Evolutionary conservation across 768 basidiomycete species (phyloP), one percentile per base, ranked within the genome.

Genomic region (Amanita brunnescens): DNA sequence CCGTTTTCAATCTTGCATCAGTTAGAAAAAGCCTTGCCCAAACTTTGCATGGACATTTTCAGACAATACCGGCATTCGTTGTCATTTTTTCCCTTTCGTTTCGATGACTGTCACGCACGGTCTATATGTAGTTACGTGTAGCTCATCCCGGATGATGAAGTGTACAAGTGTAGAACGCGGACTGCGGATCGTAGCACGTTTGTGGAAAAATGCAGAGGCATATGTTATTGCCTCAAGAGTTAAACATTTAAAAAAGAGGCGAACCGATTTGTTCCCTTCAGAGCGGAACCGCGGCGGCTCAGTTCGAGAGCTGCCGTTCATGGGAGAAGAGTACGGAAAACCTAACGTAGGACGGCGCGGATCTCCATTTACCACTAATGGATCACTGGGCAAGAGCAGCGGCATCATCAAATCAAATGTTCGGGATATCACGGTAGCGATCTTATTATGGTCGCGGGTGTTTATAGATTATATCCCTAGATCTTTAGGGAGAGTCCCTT

Each of bases 71-170:
- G 18, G 37, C 37, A 38, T 26, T 18, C 18, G n/a, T n/a, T 21
- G 6, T 26, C 3, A 13, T 26, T 30, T 26, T 45, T 29, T 39
- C 16, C 39, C 14, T 29, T 10, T 49, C 33, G 24, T 16, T 32
- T 42, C 21, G 32, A 50, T 40, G 12, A 20, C 23, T 18, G 26
- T 26, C 12, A 29, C 23, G 23, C 21, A 24, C 23, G 13, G 2
- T 32, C 18, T 30, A 7, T 20, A 16, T 50, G 49, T 50, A 50
- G 14, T 34, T 51, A 51, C 49, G 16, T n/a, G n/a, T 51, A 23
- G 49, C 37, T 50, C 39, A 50, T 42, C 49, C 49, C 30, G 49
- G 41, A 30, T 16, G 49, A 21, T 51, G 49, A 51, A 9, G 24
- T 29, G 26, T 33, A 41, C 21, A 37, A 37, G 16, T 42, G 49